Base-by-base conservation (phyloP, 192 early-diverging fungal species). In the Coemansia sp. region DNA sequence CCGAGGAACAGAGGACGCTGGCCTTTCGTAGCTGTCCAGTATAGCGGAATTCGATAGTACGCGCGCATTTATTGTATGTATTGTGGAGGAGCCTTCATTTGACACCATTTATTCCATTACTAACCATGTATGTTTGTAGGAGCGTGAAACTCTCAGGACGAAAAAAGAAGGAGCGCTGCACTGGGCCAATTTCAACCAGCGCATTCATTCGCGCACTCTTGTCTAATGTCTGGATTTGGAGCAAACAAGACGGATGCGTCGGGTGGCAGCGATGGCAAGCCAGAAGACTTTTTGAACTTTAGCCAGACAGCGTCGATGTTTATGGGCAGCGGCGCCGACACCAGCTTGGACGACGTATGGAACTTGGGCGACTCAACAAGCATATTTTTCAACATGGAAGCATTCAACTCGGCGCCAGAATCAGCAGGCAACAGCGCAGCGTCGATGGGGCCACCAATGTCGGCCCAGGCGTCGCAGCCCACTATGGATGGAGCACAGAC, bases 321-420 rank as follows among this genome's bases (percentile, higher is more conserved):
- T 17, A 57, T 62, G 36, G 54, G 54, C 40, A 54, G 46, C 42
- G 60, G 50, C 40, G 49, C 36, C 31, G 66, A 57, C 21, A 18
- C 38, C 6, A 60, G 66, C 0, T 38, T 78, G 49, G 75, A 78
- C 26, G 70, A 73, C 18, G 40, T 79, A 37, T 73, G 76, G 76
- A 63, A 64, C 18, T 64, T 68, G 38, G 64, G 76, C 71, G 68
- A 59, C n/a, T 53, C 63, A 0, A 44, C 77, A 12, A 80, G 38
- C 58, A 63, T 71, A 53, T 80, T 68, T 46, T 74, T 74, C 72
- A 74, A 80, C 52, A 80, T 74, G 77, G 72, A 80, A 24, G 72
- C 66, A n/a, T 80, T 74, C 26, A 68, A 68, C 50, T 73, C 71
- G 3, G 71, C 77, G 14, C 71, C 77, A 0, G 47, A 44, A 1